Base-by-base conservation (phyloP, 768 basidiomycete genomes). In the Lactifluus pinguis region DNA sequence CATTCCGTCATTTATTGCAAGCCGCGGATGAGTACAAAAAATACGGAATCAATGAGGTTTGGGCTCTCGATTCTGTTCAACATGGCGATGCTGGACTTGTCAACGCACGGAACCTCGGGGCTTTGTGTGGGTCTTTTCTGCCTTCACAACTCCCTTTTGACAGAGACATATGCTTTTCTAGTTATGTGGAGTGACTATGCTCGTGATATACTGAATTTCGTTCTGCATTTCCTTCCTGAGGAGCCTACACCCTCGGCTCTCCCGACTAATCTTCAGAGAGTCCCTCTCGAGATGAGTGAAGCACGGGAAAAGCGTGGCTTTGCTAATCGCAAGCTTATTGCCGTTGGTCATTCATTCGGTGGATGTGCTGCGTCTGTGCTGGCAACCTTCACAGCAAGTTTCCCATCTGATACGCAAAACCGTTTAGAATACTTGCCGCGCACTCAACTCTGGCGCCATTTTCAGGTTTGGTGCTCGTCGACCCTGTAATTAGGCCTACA, bases 1-100 rank as follows among this genome's bases (percentile, higher is more conserved):
- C 79, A 17, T 62, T 95, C 1, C 70, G 70, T 1, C 65, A 74
- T 39, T 69, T 95, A 7, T 69, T 94, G 2, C 70, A 76, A 32
- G 74, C 73, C 1, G 67, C 75, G 21, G 70, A 72, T n/a, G 72
- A 69, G 1, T 55, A 55, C 14, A 54, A 59, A 10, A 63, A 54
- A 17, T 68, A 71, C 34, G 59, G 75, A 75, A 65, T 93, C 71
- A 77, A 89, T 75, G 82, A 87, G 57, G 76, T 94, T 1, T 95
- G 92, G 92, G 68, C 81, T 0, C 86, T 89, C 78, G 94, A 97
- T 65, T 81, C 89, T 6, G 79, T 86, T 4, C 86, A 92, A 61
- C 91, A 95, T 62, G 94, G 92, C 1, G 94, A 95, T 61, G 78
- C 91, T n/a, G 86, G 79, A 0, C 70, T 89, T 13, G 55, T 95